Percentiles rank a stretch among this genome's conserved stretches.
Conservation (phyloP, 2,329 filamentous ascomycete genomes). For the Cladosporium sp. region DNA sequence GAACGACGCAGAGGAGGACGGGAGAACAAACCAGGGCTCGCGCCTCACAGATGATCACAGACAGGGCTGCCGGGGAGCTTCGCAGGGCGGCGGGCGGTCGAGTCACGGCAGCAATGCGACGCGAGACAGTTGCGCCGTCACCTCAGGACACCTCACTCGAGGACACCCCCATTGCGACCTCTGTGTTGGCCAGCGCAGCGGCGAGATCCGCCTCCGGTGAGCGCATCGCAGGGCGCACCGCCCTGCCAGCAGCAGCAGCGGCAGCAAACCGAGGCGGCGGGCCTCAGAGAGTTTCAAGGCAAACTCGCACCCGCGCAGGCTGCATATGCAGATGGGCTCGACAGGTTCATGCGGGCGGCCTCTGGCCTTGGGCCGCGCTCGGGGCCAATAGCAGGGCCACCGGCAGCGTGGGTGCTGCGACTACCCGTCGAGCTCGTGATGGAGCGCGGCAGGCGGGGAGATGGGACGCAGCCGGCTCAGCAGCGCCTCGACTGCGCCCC, state of each 20-base stretch:
- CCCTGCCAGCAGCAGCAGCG: neutral
- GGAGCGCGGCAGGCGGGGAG: neutral
- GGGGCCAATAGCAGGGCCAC: neutral
- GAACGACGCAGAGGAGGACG: neutral
- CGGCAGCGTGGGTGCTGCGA: neutral
- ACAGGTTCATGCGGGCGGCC: slow-evolving; percentile 8
- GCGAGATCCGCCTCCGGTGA: neutral
- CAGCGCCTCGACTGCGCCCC: neutral
- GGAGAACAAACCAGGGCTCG: neutral
- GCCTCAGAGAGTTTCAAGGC: slow-evolving; percentile 1
- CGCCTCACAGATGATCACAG: neutral
- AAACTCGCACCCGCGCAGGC: neutral
- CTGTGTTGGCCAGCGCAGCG: neutral
- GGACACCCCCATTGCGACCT: too few relatives aligned
- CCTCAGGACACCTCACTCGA: neutral
- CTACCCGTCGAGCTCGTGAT: slow-evolving; percentile 7
- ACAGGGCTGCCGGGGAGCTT: slow-evolving; percentile 1
- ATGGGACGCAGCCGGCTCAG: neutral
- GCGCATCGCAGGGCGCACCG: neutral
- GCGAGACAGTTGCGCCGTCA: neutral
- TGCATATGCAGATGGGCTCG: neutral
- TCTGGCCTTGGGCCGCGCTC: neutral
- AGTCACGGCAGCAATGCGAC: neutral
- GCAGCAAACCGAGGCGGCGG: slow-evolving; percentile 7
- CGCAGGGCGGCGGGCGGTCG: slow-evolving; percentile 4